A percentile compares a stretch with the other conserved stretches of the same genome.
Evolutionary conservation across 371 early-diverging fungal species (phyloP).

Genomic region (Circinella umbellata): DNA sequence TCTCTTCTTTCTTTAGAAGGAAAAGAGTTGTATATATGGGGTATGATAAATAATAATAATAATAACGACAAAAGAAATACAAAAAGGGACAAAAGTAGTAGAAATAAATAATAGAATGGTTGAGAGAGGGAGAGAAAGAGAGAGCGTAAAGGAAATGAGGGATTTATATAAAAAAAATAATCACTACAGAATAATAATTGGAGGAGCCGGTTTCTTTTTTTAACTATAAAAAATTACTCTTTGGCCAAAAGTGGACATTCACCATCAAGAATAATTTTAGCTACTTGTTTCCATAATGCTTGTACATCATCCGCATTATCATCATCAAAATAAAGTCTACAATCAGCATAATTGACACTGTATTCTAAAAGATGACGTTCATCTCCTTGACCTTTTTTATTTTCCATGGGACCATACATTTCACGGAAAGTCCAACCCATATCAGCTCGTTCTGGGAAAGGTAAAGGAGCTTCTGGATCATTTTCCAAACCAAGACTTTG

Average conservation of each 20-base stretch:
- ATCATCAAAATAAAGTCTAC: conserved; percentile 51
- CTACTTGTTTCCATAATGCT: conserved; percentile 49
- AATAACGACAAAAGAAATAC: conserved; percentile 1
- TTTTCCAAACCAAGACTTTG: conserved; percentile 38
- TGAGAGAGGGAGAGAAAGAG: background rate
- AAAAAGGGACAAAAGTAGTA: background rate
- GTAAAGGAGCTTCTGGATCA: conserved; percentile 49
- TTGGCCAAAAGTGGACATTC: conserved; percentile 42
- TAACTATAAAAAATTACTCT: conserved; percentile 1
- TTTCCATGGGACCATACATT: conserved; percentile 40
- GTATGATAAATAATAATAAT: background rate
- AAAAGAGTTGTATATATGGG: background rate
- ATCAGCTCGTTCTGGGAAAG: conserved; percentile 56
- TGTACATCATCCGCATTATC: conserved; percentile 47
- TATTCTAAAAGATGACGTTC: conserved; percentile 48
- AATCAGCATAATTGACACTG: conserved; percentile 53
- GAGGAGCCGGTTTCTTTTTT: background rate
- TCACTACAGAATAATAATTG: background rate
- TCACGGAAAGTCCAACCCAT: conserved; percentile 63
- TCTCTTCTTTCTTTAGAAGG: no score
- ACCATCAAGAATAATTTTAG: conserved; percentile 34
- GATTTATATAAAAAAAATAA: background rate
- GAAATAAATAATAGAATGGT: background rate
- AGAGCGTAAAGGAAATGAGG: background rate
- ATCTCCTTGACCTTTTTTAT: conserved; percentile 23